Evolutionary conservation across 169 alveolate species (phyloP), one percentile per base, ranked within the genome.

Genomic region (Eimeria brunetti): DNA sequence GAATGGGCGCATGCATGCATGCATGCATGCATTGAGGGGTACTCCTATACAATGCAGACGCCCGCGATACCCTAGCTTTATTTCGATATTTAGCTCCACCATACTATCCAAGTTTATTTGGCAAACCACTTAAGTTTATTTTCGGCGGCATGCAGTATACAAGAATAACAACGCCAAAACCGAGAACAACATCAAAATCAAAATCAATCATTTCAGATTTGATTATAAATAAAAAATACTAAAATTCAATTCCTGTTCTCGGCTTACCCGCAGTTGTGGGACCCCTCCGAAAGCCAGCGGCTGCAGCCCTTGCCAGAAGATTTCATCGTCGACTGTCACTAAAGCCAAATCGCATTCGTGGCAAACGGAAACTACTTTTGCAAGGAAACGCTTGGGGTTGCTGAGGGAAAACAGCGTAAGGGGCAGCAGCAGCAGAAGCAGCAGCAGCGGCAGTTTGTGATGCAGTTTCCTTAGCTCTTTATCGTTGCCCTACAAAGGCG

Each of bases 271-370:
- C 89, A 98, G 94, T 30, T 95, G 96, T 1, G 99, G 99, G 46
- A 95, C 53, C 30, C 94, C 95, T 51, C 96, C 98, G 46, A 98
- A 95, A 41, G 96, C 98, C 78, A 98, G 94, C 18, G 99, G 97
- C 60, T 36, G 16, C 36, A 97, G 86, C 36, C 96, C 98, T 4
- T 96, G 84, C 97, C 98, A 98, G 93, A 98, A 98, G 18, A 49
- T 78, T 5, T 94, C 96, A 83, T 96, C 97, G 30, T 94, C 97
- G 46, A 98, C 98, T 20, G 97, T 80, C 89, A 98, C 89, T 41
- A 98, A 88, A 6, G 99, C 99, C 91, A 98, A 76, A 91, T 98
- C 99, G 46, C 98, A 97, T 60, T 98, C 99, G 96, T 98, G 99
- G 14, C 98, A 97, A 0, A 96, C 96, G 38, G 95, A 97, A 86